Percentiles rank a stretch among this genome's conserved stretches.
Conservation (phyloP, 495 filamentous ascomycete genomes). For the Copromyces sp. region DNA sequence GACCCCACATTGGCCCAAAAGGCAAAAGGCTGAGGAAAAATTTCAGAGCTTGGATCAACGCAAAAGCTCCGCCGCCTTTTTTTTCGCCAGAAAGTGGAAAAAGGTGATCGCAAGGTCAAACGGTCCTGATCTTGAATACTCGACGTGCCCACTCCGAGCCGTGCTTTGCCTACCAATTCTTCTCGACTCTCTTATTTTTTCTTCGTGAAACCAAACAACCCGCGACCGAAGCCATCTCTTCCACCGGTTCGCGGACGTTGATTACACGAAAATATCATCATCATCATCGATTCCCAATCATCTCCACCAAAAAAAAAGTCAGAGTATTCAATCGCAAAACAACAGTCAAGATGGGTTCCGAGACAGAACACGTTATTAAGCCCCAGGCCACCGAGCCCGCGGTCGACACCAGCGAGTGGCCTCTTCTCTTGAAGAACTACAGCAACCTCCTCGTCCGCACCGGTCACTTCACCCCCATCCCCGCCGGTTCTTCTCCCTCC, state of each 20-base stretch:
- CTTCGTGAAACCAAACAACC: background rate
- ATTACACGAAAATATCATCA: background rate
- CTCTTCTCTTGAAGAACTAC: constrained; percentile 87
- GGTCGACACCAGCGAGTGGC: constrained; percentile 73
- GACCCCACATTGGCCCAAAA: background rate
- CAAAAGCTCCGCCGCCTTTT: background rate
- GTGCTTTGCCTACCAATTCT: background rate
- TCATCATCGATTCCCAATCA: background rate
- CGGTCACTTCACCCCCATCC: constrained; percentile 89
- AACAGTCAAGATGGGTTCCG: constrained; percentile 15
- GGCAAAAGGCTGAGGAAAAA: background rate
- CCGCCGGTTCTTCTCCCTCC: constrained; percentile 71
- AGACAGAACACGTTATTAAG: constrained; percentile 76
- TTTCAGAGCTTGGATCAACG: background rate
- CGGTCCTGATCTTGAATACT: background rate
- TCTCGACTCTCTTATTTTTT: background rate
- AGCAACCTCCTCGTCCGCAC: constrained; percentile 76
- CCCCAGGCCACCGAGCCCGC: constrained; percentile 62
- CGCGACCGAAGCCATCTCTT: background rate
- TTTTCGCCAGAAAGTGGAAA: background rate
- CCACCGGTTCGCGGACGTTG: background rate
- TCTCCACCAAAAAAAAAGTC: background rate
- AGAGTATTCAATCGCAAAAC: constrained; percentile 1
- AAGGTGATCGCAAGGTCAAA: background rate
- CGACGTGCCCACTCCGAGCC: background rate